Conservation (phyloP, 352 stramenopile species). For the Pythium folliculosum region DNA sequence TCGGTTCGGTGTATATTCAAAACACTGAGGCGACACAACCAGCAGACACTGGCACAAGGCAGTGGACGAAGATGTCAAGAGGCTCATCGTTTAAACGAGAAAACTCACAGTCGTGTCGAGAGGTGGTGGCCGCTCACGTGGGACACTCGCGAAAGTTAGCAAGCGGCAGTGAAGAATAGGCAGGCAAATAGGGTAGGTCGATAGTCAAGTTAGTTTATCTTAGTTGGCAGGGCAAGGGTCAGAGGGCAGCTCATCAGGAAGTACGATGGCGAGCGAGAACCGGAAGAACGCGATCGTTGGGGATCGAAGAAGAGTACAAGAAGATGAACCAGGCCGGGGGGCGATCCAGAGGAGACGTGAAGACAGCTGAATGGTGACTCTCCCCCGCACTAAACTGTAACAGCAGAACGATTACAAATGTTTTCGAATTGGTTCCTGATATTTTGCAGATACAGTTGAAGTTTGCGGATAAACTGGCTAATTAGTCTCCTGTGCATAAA, state of each 20-base stretch:
- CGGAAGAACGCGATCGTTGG: not conserved
- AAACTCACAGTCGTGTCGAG: not conserved
- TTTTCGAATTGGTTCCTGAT: not conserved
- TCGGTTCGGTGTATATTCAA: not conserved
- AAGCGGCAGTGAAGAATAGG: constrained; percentile 21
- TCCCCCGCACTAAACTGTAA: not conserved
- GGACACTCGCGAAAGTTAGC: constrained; percentile 3
- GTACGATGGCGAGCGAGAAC: constrained; percentile 8
- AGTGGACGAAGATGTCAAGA: not conserved
- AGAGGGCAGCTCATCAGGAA: constrained; percentile 1
- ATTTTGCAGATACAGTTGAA: not conserved
- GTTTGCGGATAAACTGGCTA: not conserved
- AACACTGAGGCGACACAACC: not conserved
- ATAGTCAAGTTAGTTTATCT: constrained; percentile 32
- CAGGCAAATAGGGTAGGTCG: constrained; percentile 32
- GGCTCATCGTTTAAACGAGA: not conserved
- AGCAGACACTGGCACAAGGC: not conserved
- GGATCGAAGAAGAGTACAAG: constrained; percentile 1
- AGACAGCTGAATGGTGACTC: not conserved
- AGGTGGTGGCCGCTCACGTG: not conserved
- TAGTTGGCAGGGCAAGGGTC: constrained; percentile 21
- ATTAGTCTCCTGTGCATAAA: too few species aligned
- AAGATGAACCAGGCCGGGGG: not conserved
- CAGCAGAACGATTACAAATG: not conserved
- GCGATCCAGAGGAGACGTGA: not conserved